Evolutionary conservation across 345 rosid genomes (phyloP).

Genomic region (Gossypium herbaceum): DNA sequence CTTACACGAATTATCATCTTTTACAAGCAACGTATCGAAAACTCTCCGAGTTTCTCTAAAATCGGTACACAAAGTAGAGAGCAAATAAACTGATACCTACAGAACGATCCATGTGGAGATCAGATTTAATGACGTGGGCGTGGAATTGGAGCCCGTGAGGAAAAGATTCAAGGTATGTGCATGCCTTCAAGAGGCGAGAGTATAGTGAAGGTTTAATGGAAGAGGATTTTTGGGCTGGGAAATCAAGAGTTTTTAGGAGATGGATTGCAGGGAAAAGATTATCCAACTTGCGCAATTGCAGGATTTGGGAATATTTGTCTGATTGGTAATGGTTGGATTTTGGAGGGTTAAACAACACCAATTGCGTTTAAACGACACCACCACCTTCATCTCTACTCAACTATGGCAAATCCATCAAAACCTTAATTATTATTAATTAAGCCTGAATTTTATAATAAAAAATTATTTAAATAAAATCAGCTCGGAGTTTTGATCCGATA

Average conservation of each 20-base stretch:
- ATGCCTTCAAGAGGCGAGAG: constrained; percentile 69
- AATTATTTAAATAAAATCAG: too few species aligned
- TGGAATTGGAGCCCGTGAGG: constrained; percentile 68
- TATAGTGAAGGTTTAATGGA: constrained; percentile 48
- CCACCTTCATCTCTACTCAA: too few species aligned
- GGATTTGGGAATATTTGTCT: constrained; percentile 34
- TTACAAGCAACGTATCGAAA: constrained; percentile 50
- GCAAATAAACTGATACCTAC: constrained; percentile 84
- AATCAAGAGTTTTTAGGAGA: constrained; percentile 44
- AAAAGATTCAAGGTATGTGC: constrained; percentile 47
- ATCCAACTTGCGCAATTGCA: constrained; percentile 50
- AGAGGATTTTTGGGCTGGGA: constrained; percentile 16
- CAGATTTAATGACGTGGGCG: constrained; percentile 65
- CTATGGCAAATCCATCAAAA: too few species aligned
- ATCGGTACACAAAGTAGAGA: constrained; percentile 57
- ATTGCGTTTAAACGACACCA: constrained; percentile 27
- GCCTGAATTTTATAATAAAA: too few species aligned
- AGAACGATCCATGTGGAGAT: constrained; percentile 60
- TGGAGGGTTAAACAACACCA: constrained; percentile 7
- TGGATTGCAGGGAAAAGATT: constrained; percentile 46
- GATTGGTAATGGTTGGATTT: constrained; percentile 13
- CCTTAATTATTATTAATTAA: too few species aligned
- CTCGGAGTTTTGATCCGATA: too few species aligned
- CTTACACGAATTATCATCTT: constrained; percentile 79
- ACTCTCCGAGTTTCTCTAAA: constrained; percentile 54